These are phyloP conservation scores for Elaphomyces granulatus DNA, from an alignment of 495 filamentous ascomycete genomes.

Conservation along the genomic window DNA sequence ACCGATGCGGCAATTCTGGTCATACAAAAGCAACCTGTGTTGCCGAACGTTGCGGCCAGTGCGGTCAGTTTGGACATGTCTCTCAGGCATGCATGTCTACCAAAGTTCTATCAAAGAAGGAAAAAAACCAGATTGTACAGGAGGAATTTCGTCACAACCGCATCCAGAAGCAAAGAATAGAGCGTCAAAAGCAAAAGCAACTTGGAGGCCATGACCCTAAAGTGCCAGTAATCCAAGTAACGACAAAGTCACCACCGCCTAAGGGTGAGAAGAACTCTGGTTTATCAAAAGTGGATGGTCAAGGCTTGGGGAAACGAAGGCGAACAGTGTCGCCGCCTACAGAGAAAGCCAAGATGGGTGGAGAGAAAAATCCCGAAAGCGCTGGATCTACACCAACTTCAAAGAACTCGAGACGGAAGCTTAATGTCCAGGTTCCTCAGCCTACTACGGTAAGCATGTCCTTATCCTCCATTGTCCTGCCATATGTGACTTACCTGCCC, in stretches of 20 bases:
- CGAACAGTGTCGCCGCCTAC: constrained; percentile 22
- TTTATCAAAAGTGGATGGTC: constrained; percentile 3
- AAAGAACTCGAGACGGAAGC: constrained; percentile 14
- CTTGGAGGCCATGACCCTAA: constrained; percentile 33
- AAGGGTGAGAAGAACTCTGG: constrained; percentile 5
- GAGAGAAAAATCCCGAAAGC: neutral
- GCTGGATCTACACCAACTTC: neutral
- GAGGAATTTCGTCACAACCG: constrained; percentile 23
- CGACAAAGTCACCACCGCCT: constrained; percentile 8
- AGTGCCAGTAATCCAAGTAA: constrained; percentile 29
- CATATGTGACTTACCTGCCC: neutral
- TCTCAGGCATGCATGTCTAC: constrained; percentile 20
- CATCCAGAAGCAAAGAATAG: constrained; percentile 18
- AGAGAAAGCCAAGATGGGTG: constrained; percentile 8
- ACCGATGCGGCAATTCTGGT: constrained; percentile 28
- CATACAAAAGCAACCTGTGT: constrained; percentile 27
- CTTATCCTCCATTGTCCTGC: neutral
- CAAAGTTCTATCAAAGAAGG: constrained; percentile 20
- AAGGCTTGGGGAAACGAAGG: constrained; percentile 28
- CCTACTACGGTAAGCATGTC: constrained; percentile 19
- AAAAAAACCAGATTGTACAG: constrained; percentile 18
- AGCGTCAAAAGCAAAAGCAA: constrained; percentile 29
- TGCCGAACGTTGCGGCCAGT: constrained; percentile 30
- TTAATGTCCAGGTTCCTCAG: constrained; percentile 16
- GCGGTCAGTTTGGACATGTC: constrained; percentile 33